Percentiles rank a stretch among this genome's conserved stretches.
phyloP scores from a whole-genome alignment of 768 basidiomycete species.

The Lentinula guzmanii region DNA sequence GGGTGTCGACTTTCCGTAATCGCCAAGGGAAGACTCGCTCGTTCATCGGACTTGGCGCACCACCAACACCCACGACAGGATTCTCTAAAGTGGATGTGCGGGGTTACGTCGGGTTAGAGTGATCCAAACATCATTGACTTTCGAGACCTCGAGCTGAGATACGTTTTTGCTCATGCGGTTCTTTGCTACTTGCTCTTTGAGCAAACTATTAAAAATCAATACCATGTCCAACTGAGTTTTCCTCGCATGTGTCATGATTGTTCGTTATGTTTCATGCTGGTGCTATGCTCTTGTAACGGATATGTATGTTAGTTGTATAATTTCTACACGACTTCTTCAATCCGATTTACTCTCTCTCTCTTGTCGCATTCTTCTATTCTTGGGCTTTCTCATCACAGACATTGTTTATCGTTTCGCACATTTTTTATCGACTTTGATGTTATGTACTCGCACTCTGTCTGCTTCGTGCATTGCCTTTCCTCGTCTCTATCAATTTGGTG shows the following conservation, averaged over 20 bases:
- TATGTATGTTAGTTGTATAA: not conserved
- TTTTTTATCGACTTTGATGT: not conserved
- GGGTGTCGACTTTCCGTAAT: conserved; percentile 57
- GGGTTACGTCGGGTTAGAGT: conserved; percentile 63
- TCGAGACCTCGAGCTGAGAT: not conserved
- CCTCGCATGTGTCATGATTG: not conserved
- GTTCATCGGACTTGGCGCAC: conserved; percentile 64
- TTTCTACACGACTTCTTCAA: not conserved
- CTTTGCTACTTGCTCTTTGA: not conserved
- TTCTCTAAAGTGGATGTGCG: conserved; percentile 80
- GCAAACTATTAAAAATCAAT: not conserved
- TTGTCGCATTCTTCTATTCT: not conserved
- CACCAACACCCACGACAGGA: conserved; percentile 72
- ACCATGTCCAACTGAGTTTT: not conserved
- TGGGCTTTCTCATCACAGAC: not conserved
- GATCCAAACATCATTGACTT: not conserved
- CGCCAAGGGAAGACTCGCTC: conserved; percentile 63
- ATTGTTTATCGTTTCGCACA: not conserved
- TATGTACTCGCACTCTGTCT: not conserved
- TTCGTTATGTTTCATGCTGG: not conserved
- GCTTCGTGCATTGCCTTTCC: not conserved
- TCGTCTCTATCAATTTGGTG: not conserved
- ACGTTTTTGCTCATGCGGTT: not conserved
- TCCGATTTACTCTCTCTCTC: not conserved
- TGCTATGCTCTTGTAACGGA: not conserved